These are phyloP conservation scores for Plasmodium billcollinsi DNA, from an alignment of 169 alveolate species.

Conservation along the genomic window DNA sequence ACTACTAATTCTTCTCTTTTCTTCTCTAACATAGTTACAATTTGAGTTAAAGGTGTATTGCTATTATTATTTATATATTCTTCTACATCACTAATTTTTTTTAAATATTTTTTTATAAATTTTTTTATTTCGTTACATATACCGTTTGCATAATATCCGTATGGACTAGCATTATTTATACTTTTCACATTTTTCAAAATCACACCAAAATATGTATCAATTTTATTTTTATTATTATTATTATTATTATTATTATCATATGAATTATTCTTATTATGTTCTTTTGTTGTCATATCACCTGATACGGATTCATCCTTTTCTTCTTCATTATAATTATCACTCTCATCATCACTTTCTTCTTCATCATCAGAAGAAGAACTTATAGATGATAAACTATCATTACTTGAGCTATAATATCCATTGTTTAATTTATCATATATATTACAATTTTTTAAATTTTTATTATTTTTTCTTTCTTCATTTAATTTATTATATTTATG, in stretches of 20 bases:
- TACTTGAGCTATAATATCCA: neutral
- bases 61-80: conserved; percentile 79
- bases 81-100: conserved; percentile 77
- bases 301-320: neutral
- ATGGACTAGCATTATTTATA: conserved; percentile 54
- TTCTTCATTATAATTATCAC: no score
- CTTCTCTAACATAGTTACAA: conserved; percentile 77
- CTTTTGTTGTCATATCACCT: conserved; percentile 18
- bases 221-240: conserved; percentile 26
- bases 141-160: conserved; percentile 81
- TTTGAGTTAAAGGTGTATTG: conserved; percentile 79
- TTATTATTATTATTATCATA: conserved; percentile 11
- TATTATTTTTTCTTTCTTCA: conserved; percentile 28
- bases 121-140: conserved; percentile 79
- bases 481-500: conserved; percentile 74
- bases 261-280: conserved; percentile 28
- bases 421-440: conserved; percentile 8
- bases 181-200: conserved; percentile 71
- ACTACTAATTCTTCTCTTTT: conserved; percentile 79
- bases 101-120: conserved; percentile 77
- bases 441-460: conserved; percentile 2
- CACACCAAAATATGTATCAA: conserved; percentile 76
- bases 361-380: conserved; percentile 10
- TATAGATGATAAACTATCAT: conserved; percentile 20
- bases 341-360: no score